phyloP scores from a whole-genome alignment of 2,329 filamentous ascomycete genomes.

The Metarhizium album region DNA sequence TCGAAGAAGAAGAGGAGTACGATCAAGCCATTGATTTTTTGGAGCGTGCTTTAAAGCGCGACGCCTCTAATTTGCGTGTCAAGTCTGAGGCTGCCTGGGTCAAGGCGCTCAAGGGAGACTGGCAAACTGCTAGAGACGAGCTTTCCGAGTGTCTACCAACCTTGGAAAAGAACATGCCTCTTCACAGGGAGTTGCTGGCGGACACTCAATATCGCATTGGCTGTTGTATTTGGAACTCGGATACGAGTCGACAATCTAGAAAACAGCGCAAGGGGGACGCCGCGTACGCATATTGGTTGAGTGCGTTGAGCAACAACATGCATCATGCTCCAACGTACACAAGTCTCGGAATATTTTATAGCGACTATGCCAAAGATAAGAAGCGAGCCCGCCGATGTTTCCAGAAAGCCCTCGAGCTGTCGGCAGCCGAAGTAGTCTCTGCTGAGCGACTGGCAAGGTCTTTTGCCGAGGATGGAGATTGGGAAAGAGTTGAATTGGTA shows the following conservation, averaged over 20 bases:
- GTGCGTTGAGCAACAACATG: constrained; percentile 73
- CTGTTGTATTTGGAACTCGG: constrained; percentile 75
- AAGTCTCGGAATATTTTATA: constrained; percentile 80
- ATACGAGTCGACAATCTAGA: constrained; percentile 61
- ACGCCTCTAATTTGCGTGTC: constrained; percentile 65
- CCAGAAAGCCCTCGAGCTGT: constrained; percentile 91
- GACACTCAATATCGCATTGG: constrained; percentile 82
- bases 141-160: constrained; percentile 59
- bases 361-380: constrained; percentile 81
- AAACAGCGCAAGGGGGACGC: constrained; percentile 60
- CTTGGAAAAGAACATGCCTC: constrained; percentile 48
- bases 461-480: constrained; percentile 85
- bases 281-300: constrained; percentile 74
- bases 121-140: constrained; percentile 54
- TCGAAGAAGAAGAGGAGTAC: constrained; percentile 88
- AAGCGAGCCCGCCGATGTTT: constrained; percentile 85
- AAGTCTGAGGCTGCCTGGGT: constrained; percentile 88
- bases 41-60: constrained; percentile 60
- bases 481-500: constrained; percentile 92
- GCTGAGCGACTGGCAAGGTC: constrained; percentile 76
- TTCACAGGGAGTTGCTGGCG: constrained; percentile 59
- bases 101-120: constrained; percentile 71
- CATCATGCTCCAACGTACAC: constrained; percentile 88
- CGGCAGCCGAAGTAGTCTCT: constrained; percentile 72
- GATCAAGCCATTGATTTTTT: constrained; percentile 72